These are phyloP conservation scores for Allantophomopsis lycopodina DNA, from an alignment of 2,329 filamentous ascomycete species.

Conservation along the genomic window DNA sequence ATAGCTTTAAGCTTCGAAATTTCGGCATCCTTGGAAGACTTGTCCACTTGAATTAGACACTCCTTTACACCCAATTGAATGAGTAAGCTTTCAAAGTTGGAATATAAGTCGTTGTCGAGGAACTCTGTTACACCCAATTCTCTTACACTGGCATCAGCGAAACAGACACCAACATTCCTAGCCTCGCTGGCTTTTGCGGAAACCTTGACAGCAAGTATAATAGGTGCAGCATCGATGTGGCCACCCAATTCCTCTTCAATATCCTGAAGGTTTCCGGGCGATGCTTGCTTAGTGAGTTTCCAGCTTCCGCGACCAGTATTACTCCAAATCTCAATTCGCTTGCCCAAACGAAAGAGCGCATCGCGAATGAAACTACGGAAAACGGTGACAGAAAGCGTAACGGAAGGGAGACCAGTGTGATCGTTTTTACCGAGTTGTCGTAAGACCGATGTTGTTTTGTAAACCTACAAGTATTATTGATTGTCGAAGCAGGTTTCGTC, in stretches of 20 bases:
- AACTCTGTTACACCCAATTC: slow-evolving; percentile 97
- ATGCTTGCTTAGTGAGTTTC: slow-evolving; percentile 85
- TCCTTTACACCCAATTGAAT: slow-evolving; percentile 96
- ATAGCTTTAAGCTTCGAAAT: slow-evolving; percentile 77
- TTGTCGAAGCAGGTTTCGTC: not conserved
- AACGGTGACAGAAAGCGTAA: slow-evolving; percentile 89
- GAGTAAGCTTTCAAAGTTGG: slow-evolving; percentile 90
- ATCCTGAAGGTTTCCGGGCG: slow-evolving; percentile 90
- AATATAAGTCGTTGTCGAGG: slow-evolving; percentile 96
- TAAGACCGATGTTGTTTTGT: slow-evolving; percentile 94
- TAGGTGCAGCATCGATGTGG: slow-evolving; percentile 77
- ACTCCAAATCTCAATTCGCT: slow-evolving; percentile 82
- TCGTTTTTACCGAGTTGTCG: slow-evolving; percentile 77
- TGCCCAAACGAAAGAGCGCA: slow-evolving; percentile 81
- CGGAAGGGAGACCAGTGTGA: slow-evolving; percentile 75
- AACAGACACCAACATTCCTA: slow-evolving; percentile 84
- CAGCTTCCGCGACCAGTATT: slow-evolving; percentile 73
- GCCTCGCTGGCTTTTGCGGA: slow-evolving; percentile 77
- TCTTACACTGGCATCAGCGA: slow-evolving; percentile 90
- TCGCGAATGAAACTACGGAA: slow-evolving; percentile 93
- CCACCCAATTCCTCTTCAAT: slow-evolving; percentile 93
- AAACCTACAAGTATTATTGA: slow-evolving; percentile 42
- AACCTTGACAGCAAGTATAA: slow-evolving; percentile 91
- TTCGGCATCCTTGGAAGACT: slow-evolving; percentile 73
- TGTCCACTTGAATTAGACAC: slow-evolving; percentile 73